These are phyloP conservation scores for Sclerotinia spermophila DNA, from an alignment of 2,329 filamentous ascomycete species.

Conservation along the genomic window DNA sequence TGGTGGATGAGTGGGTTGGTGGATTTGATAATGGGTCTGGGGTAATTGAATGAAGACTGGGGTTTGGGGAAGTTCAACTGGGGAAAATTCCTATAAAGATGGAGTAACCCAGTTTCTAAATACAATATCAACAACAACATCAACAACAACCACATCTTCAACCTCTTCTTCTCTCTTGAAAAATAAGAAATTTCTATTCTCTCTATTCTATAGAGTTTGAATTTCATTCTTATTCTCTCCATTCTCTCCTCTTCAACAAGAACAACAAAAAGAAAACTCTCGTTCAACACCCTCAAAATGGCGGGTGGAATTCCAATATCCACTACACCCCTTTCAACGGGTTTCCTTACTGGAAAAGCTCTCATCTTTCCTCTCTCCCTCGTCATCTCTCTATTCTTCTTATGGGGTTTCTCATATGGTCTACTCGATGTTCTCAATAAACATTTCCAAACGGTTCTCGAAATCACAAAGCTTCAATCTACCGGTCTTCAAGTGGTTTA, in stretches of 20 bases:
- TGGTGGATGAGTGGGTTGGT: not conserved
- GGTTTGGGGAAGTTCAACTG: not conserved
- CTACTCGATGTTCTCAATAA: slow-evolving; percentile 77
- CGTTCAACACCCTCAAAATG: slow-evolving; percentile 35
- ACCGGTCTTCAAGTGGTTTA: slow-evolving; percentile 68
- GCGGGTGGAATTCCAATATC: slow-evolving; percentile 42
- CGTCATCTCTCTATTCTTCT: slow-evolving; percentile 76
- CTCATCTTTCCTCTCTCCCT: slow-evolving; percentile 49
- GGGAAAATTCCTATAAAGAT: slow-evolving; percentile 5
- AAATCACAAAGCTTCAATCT: slow-evolving; percentile 57
- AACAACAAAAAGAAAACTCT: not conserved
- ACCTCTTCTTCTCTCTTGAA: not conserved
- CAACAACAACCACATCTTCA: not conserved
- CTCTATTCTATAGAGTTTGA: not conserved
- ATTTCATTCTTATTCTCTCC: not conserved
- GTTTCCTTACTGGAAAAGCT: slow-evolving; percentile 39
- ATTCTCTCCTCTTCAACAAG: not conserved
- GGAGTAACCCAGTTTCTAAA: not conserved
- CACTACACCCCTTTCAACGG: slow-evolving; percentile 39
- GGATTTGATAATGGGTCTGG: not conserved
- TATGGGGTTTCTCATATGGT: slow-evolving; percentile 89
- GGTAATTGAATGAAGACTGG: not conserved
- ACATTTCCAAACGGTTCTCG: slow-evolving; percentile 60
- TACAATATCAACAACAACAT: not conserved
- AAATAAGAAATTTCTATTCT: not conserved